Percentiles rank a stretch among this genome's conserved stretches.
Conservation (phyloP, 257 asterid genomes). For the Ocimum tenuiflorum region DNA sequence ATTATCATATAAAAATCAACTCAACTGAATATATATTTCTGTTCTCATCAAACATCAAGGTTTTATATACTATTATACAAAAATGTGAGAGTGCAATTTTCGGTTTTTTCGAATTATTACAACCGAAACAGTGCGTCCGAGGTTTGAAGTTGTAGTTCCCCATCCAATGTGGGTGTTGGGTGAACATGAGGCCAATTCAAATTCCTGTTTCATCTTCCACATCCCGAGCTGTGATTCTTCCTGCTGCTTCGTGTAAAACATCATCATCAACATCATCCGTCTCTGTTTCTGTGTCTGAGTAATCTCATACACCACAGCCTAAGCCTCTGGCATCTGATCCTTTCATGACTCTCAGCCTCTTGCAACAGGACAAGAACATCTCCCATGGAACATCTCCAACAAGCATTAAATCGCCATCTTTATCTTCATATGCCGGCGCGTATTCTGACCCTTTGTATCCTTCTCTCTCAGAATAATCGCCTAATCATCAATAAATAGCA, state of each 20-base stretch:
- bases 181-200: not conserved
- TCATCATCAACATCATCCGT: not conserved
- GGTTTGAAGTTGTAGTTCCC: not conserved
- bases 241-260: not conserved
- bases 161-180: not conserved
- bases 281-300: not conserved
- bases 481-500: conserved; percentile 3
- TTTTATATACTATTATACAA: not conserved
- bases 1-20: no score
- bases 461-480: conserved; percentile 53
- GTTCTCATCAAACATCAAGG: no score
- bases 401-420: conserved; percentile 69
- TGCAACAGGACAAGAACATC: conserved; percentile 59
- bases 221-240: conserved; percentile 17
- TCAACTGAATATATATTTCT: no score
- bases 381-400: conserved; percentile 72
- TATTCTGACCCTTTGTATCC: conserved; percentile 56
- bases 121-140: not conserved
- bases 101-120: not conserved
- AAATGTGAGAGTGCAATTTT: not conserved
- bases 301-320: conserved; percentile 36
- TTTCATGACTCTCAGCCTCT: conserved; percentile 60
- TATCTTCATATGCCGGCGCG: conserved; percentile 63
- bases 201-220: conserved; percentile 18
- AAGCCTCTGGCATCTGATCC: conserved; percentile 50